These are phyloP conservation scores for Inonotus hispidus DNA, from an alignment of 1,284 basidiomycete genomes.

Conservation along the genomic window DNA sequence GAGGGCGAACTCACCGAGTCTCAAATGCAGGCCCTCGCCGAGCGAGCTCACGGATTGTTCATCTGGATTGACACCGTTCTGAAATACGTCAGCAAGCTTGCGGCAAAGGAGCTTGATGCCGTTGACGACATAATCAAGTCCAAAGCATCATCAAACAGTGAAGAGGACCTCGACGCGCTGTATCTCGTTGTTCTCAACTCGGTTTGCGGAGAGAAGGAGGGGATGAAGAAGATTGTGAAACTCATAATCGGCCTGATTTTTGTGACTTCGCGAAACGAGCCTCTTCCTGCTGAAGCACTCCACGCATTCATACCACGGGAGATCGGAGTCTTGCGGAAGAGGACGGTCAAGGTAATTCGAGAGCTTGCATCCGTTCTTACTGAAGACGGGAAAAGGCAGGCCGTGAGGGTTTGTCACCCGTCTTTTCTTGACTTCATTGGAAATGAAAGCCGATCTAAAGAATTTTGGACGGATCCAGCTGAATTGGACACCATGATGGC, in stretches of 20 bases:
- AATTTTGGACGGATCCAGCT: constrained; percentile 22
- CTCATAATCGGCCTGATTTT: background rate
- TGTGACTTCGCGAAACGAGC: background rate
- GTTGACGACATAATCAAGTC: background rate
- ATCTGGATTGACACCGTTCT: constrained; percentile 28
- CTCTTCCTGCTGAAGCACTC: background rate
- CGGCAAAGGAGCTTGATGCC: background rate
- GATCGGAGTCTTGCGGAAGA: background rate
- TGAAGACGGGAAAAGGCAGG: background rate
- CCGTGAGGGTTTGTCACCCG: constrained; percentile 9
- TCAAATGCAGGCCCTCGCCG: constrained; percentile 21
- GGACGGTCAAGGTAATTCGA: too few relatives aligned
- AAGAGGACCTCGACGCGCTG: background rate
- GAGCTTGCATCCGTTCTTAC: background rate
- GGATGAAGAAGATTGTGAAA: background rate
- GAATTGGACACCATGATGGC: constrained; percentile 22
- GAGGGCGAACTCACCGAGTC: constrained; percentile 19
- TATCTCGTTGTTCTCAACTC: background rate
- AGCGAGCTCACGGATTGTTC: constrained; percentile 25
- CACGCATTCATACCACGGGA: background rate
- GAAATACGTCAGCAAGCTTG: constrained; percentile 26
- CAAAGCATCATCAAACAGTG: background rate
- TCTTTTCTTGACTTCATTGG: constrained; percentile 20
- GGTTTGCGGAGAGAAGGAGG: background rate
- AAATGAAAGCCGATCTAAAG: background rate